A percentile compares a stretch with the other conserved stretches of the same genome.
Conservation (phyloP, 2,329 filamentous ascomycete genomes). For the Fonsecaea pugnacius region DNA sequence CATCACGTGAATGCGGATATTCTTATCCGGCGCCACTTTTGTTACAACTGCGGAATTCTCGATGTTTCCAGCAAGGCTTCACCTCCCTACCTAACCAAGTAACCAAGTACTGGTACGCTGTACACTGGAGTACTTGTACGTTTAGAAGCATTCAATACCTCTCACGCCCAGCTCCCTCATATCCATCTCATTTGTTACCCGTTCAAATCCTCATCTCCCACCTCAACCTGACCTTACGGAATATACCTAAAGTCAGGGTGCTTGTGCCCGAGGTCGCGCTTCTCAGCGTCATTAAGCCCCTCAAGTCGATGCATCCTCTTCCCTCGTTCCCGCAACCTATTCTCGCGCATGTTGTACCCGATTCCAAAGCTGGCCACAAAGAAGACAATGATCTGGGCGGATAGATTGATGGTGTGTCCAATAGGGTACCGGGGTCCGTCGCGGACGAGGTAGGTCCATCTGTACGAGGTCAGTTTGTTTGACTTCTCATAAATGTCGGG, state of each 20-base stretch:
- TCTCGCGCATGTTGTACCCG: slow-evolving; percentile 39
- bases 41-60: not conserved
- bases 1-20: slow-evolving; percentile 11
- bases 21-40: slow-evolving; percentile 7
- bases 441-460: slow-evolving; percentile 37
- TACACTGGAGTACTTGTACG: not conserved
- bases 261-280: slow-evolving; percentile 43
- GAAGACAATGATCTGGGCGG: slow-evolving; percentile 33
- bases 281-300: slow-evolving; percentile 43
- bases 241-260: slow-evolving; percentile 38
- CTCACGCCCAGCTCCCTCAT: no score
- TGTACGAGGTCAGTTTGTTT: slow-evolving; percentile 16
- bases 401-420: slow-evolving; percentile 58
- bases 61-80: slow-evolving; percentile 16
- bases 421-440: slow-evolving; percentile 57
- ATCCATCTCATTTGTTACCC: no score
- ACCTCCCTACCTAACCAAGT: not conserved
- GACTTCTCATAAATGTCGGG: slow-evolving; percentile 54
- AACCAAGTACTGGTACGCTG: no score
- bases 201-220: not conserved
- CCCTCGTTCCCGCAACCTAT: slow-evolving; percentile 39
- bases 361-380: slow-evolving; percentile 30
- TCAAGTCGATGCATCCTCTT: slow-evolving; percentile 38
- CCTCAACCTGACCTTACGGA: slow-evolving; percentile 1
- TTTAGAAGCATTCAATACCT: no score